Evolutionary conservation across 495 filamentous ascomycete genomes (phyloP).

Genomic region (Collariella sp.): DNA sequence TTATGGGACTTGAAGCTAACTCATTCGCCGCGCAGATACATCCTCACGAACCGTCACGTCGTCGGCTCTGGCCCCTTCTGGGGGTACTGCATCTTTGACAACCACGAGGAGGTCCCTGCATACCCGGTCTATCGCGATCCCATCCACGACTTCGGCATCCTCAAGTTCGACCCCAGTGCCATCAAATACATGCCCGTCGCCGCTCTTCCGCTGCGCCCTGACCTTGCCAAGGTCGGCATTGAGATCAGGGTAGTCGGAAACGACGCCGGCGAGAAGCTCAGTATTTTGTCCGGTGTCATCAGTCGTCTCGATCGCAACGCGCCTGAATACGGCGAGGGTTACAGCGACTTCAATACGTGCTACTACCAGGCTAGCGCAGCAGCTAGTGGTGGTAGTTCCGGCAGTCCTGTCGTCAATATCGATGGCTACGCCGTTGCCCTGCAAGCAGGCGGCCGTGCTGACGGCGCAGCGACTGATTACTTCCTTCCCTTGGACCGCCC

Average conservation of each 20-base stretch:
- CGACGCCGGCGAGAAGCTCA: conserved; percentile 96
- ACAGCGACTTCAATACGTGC: conserved; percentile 99
- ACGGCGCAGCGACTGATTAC: conserved; percentile 95
- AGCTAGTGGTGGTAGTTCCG: conserved; percentile 91
- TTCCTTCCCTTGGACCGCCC: conserved; percentile 92
- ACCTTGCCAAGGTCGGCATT: conserved; percentile 76
- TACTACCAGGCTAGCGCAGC: conserved; percentile 98
- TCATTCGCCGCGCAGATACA: conserved; percentile 40
- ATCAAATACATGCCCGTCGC: conserved; percentile 94
- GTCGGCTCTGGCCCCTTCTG: conserved; percentile 96
- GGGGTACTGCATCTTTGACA: conserved; percentile 96
- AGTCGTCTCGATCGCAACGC: conserved; percentile 92
- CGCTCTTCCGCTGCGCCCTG: conserved; percentile 74
- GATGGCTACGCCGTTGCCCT: conserved; percentile 88
- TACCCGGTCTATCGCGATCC: conserved; percentile 97
- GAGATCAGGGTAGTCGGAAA: conserved; percentile 98
- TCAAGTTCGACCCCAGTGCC: conserved; percentile 87
- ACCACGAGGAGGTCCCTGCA: conserved; percentile 95
- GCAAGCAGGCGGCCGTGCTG: conserved; percentile 87
- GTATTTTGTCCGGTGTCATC: conserved; percentile 95
- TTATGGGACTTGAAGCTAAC: conserved; percentile 30
- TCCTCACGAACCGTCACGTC: conserved; percentile 86
- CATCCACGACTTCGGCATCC: conserved; percentile 95
- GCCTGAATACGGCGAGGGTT: conserved; percentile 95
- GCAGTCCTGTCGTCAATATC: conserved; percentile 93